A percentile compares a stretch with the other conserved stretches of the same genome.
phyloP scores from a whole-genome alignment of 148 eudicot species.

The Fallopia convolvulus region DNA sequence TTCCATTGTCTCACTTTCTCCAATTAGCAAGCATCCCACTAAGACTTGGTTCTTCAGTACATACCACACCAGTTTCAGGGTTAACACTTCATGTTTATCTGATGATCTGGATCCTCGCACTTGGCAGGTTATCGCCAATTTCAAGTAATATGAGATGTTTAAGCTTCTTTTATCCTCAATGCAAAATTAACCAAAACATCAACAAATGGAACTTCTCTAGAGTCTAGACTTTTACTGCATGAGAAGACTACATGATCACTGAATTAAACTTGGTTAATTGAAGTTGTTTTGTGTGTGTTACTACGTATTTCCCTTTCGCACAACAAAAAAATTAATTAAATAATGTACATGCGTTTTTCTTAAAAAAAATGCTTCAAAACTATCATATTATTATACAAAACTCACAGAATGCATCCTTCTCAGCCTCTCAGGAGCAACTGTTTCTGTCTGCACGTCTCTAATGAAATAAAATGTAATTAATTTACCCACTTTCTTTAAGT shows the following conservation, averaged over 20 bases:
- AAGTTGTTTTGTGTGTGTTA: too few species aligned
- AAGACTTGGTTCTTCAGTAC: neutral
- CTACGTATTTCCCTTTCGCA: neutral
- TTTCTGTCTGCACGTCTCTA: neutral
- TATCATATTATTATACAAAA: neutral
- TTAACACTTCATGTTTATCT: constrained; percentile 19
- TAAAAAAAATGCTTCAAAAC: too few species aligned
- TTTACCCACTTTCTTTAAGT: neutral
- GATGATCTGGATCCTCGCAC: constrained; percentile 43
- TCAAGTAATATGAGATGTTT: too few species aligned
- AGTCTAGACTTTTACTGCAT: too few species aligned
- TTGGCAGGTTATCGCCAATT: constrained; percentile 34
- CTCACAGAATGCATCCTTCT: neutral
- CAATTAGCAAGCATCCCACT: neutral
- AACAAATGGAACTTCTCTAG: too few species aligned
- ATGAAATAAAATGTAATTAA: neutral
- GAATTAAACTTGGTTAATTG: too few species aligned
- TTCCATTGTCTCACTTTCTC: neutral
- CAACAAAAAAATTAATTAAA: neutral
- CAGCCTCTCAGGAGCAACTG: neutral
- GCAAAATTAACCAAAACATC: too few species aligned
- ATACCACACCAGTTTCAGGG: constrained; percentile 48
- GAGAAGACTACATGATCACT: too few species aligned
- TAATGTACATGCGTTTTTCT: neutral
- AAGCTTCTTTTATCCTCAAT: too few species aligned